Evolutionary conservation across 2,329 filamentous ascomycete species (phyloP), one percentile per base, ranked within the genome.

Genomic region (Elsinoe arachidis): DNA sequence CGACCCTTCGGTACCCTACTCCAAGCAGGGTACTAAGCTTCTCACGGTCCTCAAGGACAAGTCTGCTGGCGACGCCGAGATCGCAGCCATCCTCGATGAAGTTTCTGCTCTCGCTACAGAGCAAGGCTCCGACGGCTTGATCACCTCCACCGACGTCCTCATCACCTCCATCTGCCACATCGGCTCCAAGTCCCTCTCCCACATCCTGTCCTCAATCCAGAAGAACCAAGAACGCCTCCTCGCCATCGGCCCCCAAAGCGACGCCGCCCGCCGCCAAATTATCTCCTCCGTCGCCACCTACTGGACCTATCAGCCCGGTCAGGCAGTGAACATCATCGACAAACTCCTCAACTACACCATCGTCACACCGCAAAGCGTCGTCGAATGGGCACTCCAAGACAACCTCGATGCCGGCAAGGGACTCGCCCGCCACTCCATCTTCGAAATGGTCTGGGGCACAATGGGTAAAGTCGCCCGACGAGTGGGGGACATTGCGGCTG

Each of bases 301-400:
- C 76, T 99, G 93, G 93, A 81, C 82, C 47, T 86, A 92, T 33
- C 92, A 99, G 66, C 90, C 92, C 0, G 93, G 93, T 59, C 86
- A 95, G 43, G 93, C 90, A 2, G 83, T 97, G 63, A 88, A 88
- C 64, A 95, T 99, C 65, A 81, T 97, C 59, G 92, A 97, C 76
- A 97, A 97, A 73, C 81, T 99, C 4, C 85, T 99, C 64, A 99
- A 97, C 74, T 99, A 96, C 75, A 91, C 88, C 12, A 96, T 99
- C 65, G 79, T 99, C 35, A 90, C 87, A 7, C 93, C 93, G 0
- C 77, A 84, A 58, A 86, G 85, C 14, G 90, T 99, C 26, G 81
- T 96, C 49, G 85, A 95, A 67, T 99, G 93, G 93, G 89, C 89
- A 0, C 78, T 99, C 11, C 78, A 83, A 33, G 83, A 89, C 61